A percentile compares a stretch with the other conserved stretches of the same genome.
Conservation (phyloP, 1,284 basidiomycete genomes). For the Apiotrichum veenhuisii region DNA sequence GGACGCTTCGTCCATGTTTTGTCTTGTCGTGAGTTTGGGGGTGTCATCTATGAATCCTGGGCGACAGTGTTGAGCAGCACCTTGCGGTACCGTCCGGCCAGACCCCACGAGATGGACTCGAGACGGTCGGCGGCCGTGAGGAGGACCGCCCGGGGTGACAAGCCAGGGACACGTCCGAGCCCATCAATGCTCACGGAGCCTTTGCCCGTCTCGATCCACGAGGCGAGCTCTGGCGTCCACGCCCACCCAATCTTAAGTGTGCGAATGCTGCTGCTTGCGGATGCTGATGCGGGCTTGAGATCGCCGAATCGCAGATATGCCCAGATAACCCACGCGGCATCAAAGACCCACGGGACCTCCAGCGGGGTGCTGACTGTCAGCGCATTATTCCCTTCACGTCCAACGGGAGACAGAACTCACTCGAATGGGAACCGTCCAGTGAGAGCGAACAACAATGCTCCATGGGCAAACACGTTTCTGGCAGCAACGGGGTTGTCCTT, state of each 20-base stretch:
- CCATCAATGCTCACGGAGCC: conserved; percentile 16
- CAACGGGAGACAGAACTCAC: conserved; percentile 7
- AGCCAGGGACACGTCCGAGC: conserved; percentile 9
- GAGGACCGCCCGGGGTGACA: conserved; percentile 12
- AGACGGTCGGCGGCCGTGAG: conserved; percentile 15
- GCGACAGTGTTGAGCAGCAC: conserved; percentile 10
- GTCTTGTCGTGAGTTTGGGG: no score
- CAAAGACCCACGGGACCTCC: conserved; percentile 25
- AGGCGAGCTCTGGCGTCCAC: conserved; percentile 11
- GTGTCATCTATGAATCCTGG: conserved; percentile 1
- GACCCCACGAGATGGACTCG: conserved; percentile 21
- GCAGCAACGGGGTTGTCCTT: conserved; percentile 2
- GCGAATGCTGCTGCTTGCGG: not conserved
- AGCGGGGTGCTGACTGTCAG: conserved; percentile 19
- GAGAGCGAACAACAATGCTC: conserved; percentile 20
- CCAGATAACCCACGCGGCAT: conserved; percentile 27
- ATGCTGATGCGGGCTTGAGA: not conserved
- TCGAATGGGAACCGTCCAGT: conserved; percentile 21
- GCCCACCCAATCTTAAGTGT: conserved; percentile 16
- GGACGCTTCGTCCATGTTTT: no score
- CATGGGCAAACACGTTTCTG: conserved; percentile 21
- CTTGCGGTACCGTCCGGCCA: conserved; percentile 21
- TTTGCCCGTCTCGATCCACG: conserved; percentile 21
- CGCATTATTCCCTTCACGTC: no score
- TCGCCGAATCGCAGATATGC: conserved; percentile 11